Base-by-base conservation (phyloP, 805 yeast genomes). In the Jamesozyma jinghongensis region DNA sequence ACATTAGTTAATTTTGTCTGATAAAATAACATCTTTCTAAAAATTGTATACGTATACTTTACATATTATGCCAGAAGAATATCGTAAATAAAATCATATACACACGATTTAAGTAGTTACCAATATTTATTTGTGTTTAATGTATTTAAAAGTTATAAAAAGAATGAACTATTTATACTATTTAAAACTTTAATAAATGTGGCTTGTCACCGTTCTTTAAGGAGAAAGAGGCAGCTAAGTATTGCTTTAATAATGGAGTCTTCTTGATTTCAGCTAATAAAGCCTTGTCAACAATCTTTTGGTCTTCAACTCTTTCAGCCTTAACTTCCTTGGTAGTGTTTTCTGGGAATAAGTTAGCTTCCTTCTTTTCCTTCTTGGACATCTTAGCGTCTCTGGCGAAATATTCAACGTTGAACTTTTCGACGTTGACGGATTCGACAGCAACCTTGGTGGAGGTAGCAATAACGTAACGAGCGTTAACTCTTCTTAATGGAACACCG, bases 401-500 rank as follows among this genome's bases (percentile, higher is more conserved):
- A 85, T 88, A 88, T 59, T 81, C 82, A 63, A 78, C 92, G 71
- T 80, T 77, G 79, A 83, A 88, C 74, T 88, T 90, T 65, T 86
- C 73, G 56, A 84, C 85, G 63, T 84, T 84, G 56, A 86, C 84
- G 53, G 79, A 69, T 45, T 76, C 74, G 56, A 88, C 81, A 54
- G 77, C 70, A 63, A 90, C 83, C 68, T 75, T 71, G 71, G 97
- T 90, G 58, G 95, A 85, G 66, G 97, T 88, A 65, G 96, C 97
- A 73, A 88, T 88, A 59, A 90, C 97, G 75, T 90, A 90, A 72
- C 95, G 85, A 59, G 96, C 81, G 71, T 88, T 90, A 58, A 88
- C 97, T 79, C 96, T 85, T 82, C 97, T 86, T 71, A 88, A 79
- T 69, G 97, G 97, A 59, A 88, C 97, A 77, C 97, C 97, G 75